Evolutionary conservation across 2,329 filamentous ascomycete species (phyloP).

Genomic region (Xylariaceae sp.): DNA sequence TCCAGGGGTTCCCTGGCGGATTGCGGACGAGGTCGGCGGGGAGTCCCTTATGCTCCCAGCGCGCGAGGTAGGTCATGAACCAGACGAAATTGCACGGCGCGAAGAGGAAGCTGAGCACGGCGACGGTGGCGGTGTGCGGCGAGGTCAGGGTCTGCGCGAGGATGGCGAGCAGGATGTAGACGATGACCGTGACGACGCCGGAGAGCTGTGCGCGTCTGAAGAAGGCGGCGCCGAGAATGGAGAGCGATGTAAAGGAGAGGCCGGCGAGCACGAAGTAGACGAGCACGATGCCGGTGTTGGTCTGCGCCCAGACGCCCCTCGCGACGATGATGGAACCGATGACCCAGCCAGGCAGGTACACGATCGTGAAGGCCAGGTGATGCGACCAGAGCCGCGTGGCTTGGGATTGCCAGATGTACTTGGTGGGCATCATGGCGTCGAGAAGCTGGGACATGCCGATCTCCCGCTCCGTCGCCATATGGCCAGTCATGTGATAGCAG

Average conservation of each 20-base stretch:
- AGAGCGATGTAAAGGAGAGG: conserved; percentile 70
- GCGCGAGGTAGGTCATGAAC: conserved; percentile 69
- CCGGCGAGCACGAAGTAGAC: conserved; percentile 73
- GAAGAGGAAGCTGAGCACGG: conserved; percentile 69
- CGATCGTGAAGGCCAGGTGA: conserved; percentile 70
- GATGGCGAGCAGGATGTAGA: conserved; percentile 70
- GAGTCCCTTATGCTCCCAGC: conserved; percentile 61
- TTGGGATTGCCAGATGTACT: conserved; percentile 68
- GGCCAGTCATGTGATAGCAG: conserved; percentile 79
- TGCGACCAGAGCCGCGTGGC: conserved; percentile 71
- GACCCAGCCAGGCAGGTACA: conserved; percentile 81
- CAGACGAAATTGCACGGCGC: conserved; percentile 84
- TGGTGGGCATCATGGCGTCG: conserved; percentile 84
- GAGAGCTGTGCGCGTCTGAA: conserved; percentile 86
- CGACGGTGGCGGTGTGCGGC: conserved; percentile 58
- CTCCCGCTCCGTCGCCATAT: conserved; percentile 81
- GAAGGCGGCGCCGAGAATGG: conserved; percentile 73
- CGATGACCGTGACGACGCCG: conserved; percentile 71
- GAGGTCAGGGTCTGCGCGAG: conserved; percentile 68
- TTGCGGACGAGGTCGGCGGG: conserved; percentile 55
- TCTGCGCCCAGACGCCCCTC: conserved; percentile 58
- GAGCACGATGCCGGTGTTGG: conserved; percentile 59
- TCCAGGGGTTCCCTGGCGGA: conserved; percentile 62
- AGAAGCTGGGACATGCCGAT: conserved; percentile 81
- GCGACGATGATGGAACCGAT: conserved; percentile 63